These are phyloP conservation scores for Fusarium coffeatum DNA, from an alignment of 2,329 filamentous ascomycete genomes.

Conservation along the genomic window DNA sequence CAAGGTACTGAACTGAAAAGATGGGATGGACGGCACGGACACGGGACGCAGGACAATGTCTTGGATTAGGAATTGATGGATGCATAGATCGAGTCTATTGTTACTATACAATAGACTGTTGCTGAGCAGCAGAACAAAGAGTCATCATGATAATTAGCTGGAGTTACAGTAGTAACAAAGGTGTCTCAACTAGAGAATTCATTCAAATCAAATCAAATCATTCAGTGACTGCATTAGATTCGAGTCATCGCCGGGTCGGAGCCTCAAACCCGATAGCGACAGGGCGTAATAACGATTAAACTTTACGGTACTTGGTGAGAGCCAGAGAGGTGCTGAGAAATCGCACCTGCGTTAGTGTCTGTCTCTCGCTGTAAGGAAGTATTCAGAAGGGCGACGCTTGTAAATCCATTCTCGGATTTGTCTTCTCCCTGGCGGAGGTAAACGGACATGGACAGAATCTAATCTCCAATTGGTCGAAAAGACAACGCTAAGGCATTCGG, in stretches of 20 bases:
- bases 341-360: slow-evolving; percentile 20
- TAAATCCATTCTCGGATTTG: slow-evolving; percentile 36
- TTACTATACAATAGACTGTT: background rate
- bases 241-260: slow-evolving; percentile 36
- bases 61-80: slow-evolving; percentile 23
- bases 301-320: slow-evolving; percentile 9
- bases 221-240: slow-evolving; percentile 14
- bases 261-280: slow-evolving; percentile 34
- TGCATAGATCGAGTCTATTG: slow-evolving; percentile 10
- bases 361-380: slow-evolving; percentile 15
- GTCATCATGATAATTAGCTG: slow-evolving; percentile 7
- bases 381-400: slow-evolving; percentile 25
- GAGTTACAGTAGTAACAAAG: background rate
- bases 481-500: slow-evolving; percentile 23
- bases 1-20: slow-evolving; percentile 2
- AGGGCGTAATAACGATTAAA: slow-evolving; percentile 32
- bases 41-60: slow-evolving; percentile 38
- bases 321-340: slow-evolving; percentile 34
- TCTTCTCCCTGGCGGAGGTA: slow-evolving; percentile 30
- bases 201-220: slow-evolving; percentile 12
- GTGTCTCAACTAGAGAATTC: slow-evolving; percentile 20
- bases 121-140: slow-evolving; percentile 20
- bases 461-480: slow-evolving; percentile 25
- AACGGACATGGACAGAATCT: slow-evolving; percentile 25
- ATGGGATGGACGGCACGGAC: slow-evolving; percentile 7